Percentiles rank a stretch among this genome's conserved stretches.
phyloP scores from a whole-genome alignment of 352 stramenopile species.

The Phytophthora quininea region DNA sequence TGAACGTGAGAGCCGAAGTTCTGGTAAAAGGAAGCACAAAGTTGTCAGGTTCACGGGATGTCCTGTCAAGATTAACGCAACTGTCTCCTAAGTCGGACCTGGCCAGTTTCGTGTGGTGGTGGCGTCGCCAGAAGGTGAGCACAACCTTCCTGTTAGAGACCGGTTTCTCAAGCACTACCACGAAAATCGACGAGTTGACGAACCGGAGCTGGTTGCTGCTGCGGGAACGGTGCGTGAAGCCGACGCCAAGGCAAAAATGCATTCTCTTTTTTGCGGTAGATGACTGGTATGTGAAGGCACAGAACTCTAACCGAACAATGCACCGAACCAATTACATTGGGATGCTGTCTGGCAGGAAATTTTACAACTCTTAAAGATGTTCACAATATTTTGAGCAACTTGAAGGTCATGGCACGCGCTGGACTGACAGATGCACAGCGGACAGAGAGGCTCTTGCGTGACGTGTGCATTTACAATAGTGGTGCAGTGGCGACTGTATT shows the following conservation, averaged over 20 bases:
- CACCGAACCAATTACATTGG: neutral
- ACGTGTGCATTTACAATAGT: neutral
- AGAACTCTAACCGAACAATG: neutral
- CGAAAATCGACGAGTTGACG: neutral
- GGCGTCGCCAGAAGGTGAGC: neutral
- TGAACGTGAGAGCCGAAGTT: neutral
- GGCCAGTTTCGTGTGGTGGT: neutral
- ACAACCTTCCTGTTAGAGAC: neutral
- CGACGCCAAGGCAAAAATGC: neutral
- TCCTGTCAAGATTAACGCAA: neutral
- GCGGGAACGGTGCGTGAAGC: neutral
- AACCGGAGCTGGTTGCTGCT: neutral
- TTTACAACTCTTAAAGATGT: neutral
- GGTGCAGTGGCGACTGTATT: neutral
- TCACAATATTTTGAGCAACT: constrained; percentile 1
- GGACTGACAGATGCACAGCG: neutral
- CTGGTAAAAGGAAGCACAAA: neutral
- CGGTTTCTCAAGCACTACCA: neutral
- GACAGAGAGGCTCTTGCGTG: neutral
- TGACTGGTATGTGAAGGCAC: neutral
- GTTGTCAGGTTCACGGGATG: neutral
- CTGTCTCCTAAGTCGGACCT: neutral
- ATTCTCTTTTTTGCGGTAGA: constrained; percentile 1
- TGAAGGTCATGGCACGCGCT: neutral
- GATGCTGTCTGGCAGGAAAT: neutral